These are phyloP conservation scores for Dioscorea cayenensis DNA, from an alignment of 116 monocot genomes.

Conservation along the genomic window DNA sequence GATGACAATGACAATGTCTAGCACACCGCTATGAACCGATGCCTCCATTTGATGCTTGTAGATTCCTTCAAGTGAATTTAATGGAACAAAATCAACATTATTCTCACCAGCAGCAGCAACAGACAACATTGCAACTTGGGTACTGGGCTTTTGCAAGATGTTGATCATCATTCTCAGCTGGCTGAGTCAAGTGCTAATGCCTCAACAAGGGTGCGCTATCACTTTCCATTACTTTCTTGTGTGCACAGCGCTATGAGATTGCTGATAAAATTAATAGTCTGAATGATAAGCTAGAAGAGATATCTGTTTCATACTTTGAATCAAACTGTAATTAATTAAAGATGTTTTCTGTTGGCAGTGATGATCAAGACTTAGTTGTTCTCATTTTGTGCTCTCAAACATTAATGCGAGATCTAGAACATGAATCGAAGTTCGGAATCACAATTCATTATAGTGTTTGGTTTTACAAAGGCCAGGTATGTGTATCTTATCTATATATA, in stretches of 20 bases:
- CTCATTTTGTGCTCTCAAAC: constrained; percentile 58
- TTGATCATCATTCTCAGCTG: no score
- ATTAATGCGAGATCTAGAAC: constrained; percentile 54
- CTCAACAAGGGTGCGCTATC: no score
- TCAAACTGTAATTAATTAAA: not conserved
- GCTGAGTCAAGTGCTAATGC: no score
- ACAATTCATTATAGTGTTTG: constrained; percentile 59
- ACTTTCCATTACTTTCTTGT: no score
- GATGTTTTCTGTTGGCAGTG: constrained; percentile 24
- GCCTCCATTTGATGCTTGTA: constrained; percentile 28
- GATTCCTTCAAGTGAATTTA: constrained; percentile 36
- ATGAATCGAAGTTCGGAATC: constrained; percentile 34
- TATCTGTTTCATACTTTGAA: no score
- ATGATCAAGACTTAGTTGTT: constrained; percentile 77
- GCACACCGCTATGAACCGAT: constrained; percentile 30
- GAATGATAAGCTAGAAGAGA: no score
- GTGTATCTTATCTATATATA: no score
- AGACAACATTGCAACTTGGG: constrained; percentile 36
- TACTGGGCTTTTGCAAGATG: no score
- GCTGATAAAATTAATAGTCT: no score
- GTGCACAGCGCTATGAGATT: no score
- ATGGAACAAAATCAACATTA: constrained; percentile 29
- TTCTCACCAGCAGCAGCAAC: constrained; percentile 26
- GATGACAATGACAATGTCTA: not conserved
- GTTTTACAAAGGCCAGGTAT: constrained; percentile 74